Evolutionary conservation across 2,329 filamentous ascomycete species (phyloP), one percentile per base, ranked within the genome.

Genomic region (Reticulascus tulasneorum): DNA sequence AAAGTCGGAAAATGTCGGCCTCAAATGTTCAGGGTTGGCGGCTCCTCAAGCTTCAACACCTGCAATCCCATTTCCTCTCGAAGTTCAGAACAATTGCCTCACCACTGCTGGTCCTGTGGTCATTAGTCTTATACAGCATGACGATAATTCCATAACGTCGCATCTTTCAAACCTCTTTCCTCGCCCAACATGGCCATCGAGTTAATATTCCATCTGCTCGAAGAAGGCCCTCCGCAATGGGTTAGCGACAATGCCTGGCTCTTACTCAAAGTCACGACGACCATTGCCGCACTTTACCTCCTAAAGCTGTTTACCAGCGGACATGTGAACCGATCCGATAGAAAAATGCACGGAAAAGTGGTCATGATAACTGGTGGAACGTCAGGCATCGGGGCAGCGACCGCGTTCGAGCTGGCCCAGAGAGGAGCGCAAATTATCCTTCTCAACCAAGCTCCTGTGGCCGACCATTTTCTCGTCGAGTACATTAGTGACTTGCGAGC

Each of bases 341-440:
- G 87, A 40, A 74, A 84, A 37, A 89, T 98, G 81, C 89, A 96
- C 61, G 89, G 88, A 30, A 94, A 94, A 56, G 88, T 98, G 31
- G 75, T 96, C 28, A 82, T 98, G 71, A 78, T 98, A 34, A 98
- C 93, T 13, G 90, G 93, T 48, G 93, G 91, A 19, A 98, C 93
- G 34, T 91, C 90, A 29, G 93, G 93, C 11, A 85, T 98, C 56
- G 93, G 93, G 32, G 86, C 88, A 40, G 74, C 78, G 38, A 77
- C 87, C 27, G 85, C 84, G 6, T 71, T 78, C 46, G 77, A 83
- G 40, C 77, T 98, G 35, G 91, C 91, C 36, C 57, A 67, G 13
- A 80, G 89, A 47, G 93, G 93, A 47, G 90, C 91, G 29, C 94
- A 98, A 66, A 71, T 98, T 45, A 75, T 97, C 40, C 81, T 98